Evolutionary conservation across 1,284 basidiomycete genomes (phyloP), one percentile per base, ranked within the genome.

Genomic region (Fomitopsis palustris): DNA sequence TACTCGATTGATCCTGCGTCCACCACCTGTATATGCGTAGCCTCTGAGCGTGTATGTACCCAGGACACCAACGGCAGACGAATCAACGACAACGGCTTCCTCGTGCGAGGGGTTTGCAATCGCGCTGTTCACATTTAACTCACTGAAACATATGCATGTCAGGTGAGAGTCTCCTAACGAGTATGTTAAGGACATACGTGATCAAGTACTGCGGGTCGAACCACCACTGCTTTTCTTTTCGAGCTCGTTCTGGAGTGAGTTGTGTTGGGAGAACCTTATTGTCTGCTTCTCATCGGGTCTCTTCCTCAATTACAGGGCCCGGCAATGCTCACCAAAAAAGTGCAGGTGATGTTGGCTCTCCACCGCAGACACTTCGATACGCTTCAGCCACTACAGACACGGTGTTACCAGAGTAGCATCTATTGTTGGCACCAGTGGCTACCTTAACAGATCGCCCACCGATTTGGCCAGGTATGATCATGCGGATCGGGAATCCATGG

Each of bases 1-100:
- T 17, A 88, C 80, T 14, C 87, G 77, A 8, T 78, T 80, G 31
- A 90, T 75, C 16, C 86, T 75, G 14, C 82, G 74, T 0, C 87
- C 87, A 7, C 87, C 86, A n/a, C 87, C 87, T 16, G 79, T 76
- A 67, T 89, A 89, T 0, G 86, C 87, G 62, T 88, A 90, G 7
- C 87, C 87, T 52, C 72, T 68, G 17, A 80, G 31, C 3, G 70
- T 70, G 62, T 84, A 87, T 2, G 61, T 62, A n/a, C 59, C 33
- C 3, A 43, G 21, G 1, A 54, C 58, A 53, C 17, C 67, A 10
- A 39, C 60, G 16, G 55, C 17, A 21, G 55, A 16, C 6, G 62
- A 21, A 8, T 63, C 38, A 9, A 76, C 57, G 14, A 73, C 62
- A 16, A 87, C 59, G 7, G 67, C 69, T 61, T 87, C 83, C 38